A percentile compares a stretch with the other conserved stretches of the same genome.
Conservation (phyloP, 805 yeast species). For the Cyberlindnera mississippiensis region DNA sequence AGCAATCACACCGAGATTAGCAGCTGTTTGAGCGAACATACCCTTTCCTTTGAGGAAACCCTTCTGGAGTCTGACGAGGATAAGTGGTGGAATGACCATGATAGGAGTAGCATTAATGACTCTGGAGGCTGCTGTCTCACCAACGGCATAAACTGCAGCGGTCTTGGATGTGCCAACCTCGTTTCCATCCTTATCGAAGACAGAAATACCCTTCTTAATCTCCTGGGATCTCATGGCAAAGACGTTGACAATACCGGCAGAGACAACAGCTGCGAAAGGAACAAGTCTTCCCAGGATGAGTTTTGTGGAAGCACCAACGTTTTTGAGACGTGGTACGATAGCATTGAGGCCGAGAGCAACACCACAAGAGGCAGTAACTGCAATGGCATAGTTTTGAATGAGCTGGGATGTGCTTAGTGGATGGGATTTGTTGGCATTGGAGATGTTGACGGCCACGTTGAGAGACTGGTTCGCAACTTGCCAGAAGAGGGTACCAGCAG, state of each 20-base stretch:
- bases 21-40: slow-evolving; percentile 55
- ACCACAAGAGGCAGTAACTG: slow-evolving; percentile 91
- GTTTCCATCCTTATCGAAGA: slow-evolving; percentile 61
- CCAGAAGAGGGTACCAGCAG: slow-evolving; percentile 93
- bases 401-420: slow-evolving; percentile 80
- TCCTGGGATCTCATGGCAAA: slow-evolving; percentile 96
- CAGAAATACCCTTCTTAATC: slow-evolving; percentile 77
- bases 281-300: slow-evolving; percentile 79
- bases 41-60: slow-evolving; percentile 66
- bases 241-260: slow-evolving; percentile 96
- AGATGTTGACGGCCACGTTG: slow-evolving; percentile 94
- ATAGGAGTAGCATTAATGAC: slow-evolving; percentile 96
- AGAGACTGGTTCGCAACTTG: slow-evolving; percentile 96
- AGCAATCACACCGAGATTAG: slow-evolving; percentile 83
- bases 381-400: slow-evolving; percentile 73
- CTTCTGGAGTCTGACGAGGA: slow-evolving; percentile 74
- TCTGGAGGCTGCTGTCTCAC: slow-evolving; percentile 93
- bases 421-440: slow-evolving; percentile 93
- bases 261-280: slow-evolving; percentile 97
- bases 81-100: slow-evolving; percentile 93
- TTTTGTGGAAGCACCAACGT: slow-evolving; percentile 64
- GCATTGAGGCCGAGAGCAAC: slow-evolving; percentile 93
- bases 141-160: slow-evolving; percentile 92
- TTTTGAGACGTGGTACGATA: slow-evolving; percentile 78
- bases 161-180: slow-evolving; percentile 69